phyloP scores from a whole-genome alignment of 768 basidiomycete species.

The Lactarius hengduanensis region DNA sequence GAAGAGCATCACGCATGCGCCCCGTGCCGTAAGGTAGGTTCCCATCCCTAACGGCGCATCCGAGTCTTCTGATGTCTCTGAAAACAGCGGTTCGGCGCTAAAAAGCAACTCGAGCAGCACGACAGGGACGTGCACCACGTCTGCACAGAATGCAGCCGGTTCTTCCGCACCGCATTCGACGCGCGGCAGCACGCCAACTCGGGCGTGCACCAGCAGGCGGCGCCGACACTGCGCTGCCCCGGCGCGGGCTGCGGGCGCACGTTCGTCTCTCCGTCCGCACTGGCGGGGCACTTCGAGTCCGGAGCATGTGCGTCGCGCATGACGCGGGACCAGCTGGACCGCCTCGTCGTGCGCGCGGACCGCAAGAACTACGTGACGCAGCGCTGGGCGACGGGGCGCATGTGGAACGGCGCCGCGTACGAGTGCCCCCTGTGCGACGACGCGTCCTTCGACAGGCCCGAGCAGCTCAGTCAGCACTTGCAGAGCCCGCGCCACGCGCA shows the following conservation, averaged over 20 bases:
- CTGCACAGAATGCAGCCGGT: conserved; percentile 37
- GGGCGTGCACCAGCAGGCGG: conserved; percentile 41
- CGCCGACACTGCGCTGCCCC: conserved; percentile 39
- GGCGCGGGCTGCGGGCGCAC: conserved; percentile 42
- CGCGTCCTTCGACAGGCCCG: conserved; percentile 39
- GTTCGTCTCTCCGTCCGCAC: conserved; percentile 53
- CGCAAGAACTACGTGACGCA: conserved; percentile 35
- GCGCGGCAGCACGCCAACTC: conserved; percentile 53
- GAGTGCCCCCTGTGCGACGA: conserved; percentile 66
- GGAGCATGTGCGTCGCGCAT: conserved; percentile 54
- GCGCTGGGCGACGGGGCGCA: conserved; percentile 37
- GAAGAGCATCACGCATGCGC: conserved; percentile 1
- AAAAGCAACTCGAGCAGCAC: background rate
- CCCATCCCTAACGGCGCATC: too few species aligned
- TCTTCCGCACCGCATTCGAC: conserved; percentile 43
- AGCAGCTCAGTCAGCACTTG: conserved; percentile 59
- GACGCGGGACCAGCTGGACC: conserved; percentile 40
- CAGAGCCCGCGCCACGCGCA: conserved; percentile 41
- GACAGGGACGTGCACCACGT: conserved; percentile 41
- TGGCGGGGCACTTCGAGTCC: conserved; percentile 61
- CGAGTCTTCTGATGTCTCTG: too few species aligned
- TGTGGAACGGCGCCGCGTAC: conserved; percentile 46
- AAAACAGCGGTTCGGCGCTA: background rate
- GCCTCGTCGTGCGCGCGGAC: conserved; percentile 45
- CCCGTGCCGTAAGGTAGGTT: background rate